Conservation (phyloP, 108 stramenopile species). For the Parmales sp. region DNA sequence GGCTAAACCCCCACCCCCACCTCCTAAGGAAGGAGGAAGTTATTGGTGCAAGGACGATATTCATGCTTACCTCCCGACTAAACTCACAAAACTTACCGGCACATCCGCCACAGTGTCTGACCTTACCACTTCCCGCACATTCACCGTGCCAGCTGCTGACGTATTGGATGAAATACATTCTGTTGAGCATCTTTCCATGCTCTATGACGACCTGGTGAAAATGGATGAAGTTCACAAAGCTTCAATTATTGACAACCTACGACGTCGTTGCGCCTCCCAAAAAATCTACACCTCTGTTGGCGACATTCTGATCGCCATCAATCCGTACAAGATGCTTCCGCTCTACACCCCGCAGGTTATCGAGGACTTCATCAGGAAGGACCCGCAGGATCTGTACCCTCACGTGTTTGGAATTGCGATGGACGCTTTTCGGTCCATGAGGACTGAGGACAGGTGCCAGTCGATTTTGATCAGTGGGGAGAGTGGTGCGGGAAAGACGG, state of each 20-base stretch:
- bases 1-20: neutral
- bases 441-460: constrained; percentile 31
- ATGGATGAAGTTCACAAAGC: constrained; percentile 72
- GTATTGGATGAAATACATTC: neutral
- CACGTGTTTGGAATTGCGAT: constrained; percentile 91
- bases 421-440: constrained; percentile 79
- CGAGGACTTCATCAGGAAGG: constrained; percentile 35
- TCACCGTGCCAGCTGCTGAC: neutral
- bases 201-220: constrained; percentile 50
- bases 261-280: constrained; percentile 60
- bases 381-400: constrained; percentile 48
- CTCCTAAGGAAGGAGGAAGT: neutral
- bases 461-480: constrained; percentile 11
- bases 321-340: constrained; percentile 85
- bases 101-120: neutral
- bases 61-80: neutral
- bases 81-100: neutral
- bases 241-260: constrained; percentile 66
- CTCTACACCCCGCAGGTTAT: constrained; percentile 62
- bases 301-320: constrained; percentile 82
- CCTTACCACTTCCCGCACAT: neutral
- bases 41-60: neutral
- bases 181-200: neutral
- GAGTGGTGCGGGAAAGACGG: constrained; percentile 16
- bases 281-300: constrained; percentile 84